A percentile compares a stretch with the other conserved stretches of the same genome.
These are phyloP conservation scores for Nigrospora osmanthi DNA, from an alignment of 2,329 filamentous ascomycete species.

Conservation along the genomic window DNA sequence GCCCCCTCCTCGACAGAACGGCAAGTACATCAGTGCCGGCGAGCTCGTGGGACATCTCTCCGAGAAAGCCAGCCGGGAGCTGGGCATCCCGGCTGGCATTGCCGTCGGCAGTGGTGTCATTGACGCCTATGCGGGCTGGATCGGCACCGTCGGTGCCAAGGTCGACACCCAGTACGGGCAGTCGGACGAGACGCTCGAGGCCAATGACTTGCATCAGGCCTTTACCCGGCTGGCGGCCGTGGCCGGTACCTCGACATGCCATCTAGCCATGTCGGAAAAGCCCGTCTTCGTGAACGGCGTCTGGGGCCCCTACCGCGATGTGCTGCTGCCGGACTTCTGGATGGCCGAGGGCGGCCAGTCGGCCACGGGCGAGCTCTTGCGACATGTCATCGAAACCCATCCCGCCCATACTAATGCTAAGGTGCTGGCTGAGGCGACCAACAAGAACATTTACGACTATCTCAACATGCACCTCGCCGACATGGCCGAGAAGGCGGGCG, in stretches of 20 bases:
- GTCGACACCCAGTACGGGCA: constrained; percentile 65
- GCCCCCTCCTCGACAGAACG: constrained; percentile 56
- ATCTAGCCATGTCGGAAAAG: constrained; percentile 88
- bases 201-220: constrained; percentile 85
- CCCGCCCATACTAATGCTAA: constrained; percentile 77
- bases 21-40: constrained; percentile 82
- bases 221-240: constrained; percentile 91
- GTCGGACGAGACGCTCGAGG: constrained; percentile 57
- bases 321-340: constrained; percentile 87
- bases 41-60: constrained; percentile 82
- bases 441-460: constrained; percentile 90
- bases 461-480: constrained; percentile 80
- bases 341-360: constrained; percentile 97
- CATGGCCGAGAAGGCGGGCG: constrained; percentile 53
- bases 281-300: constrained; percentile 92
- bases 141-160: constrained; percentile 96
- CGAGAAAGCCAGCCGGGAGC: constrained; percentile 71
- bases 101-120: constrained; percentile 95
- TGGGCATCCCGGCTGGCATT: constrained; percentile 80
- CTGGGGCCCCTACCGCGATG: constrained; percentile 95
- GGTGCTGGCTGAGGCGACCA: constrained; percentile 71
- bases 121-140: constrained; percentile 97
- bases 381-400: constrained; percentile 92
- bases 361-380: constrained; percentile 88
- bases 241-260: constrained; percentile 94